phyloP scores from a whole-genome alignment of 2,329 filamentous ascomycete species.

The Epichloe baconii region DNA sequence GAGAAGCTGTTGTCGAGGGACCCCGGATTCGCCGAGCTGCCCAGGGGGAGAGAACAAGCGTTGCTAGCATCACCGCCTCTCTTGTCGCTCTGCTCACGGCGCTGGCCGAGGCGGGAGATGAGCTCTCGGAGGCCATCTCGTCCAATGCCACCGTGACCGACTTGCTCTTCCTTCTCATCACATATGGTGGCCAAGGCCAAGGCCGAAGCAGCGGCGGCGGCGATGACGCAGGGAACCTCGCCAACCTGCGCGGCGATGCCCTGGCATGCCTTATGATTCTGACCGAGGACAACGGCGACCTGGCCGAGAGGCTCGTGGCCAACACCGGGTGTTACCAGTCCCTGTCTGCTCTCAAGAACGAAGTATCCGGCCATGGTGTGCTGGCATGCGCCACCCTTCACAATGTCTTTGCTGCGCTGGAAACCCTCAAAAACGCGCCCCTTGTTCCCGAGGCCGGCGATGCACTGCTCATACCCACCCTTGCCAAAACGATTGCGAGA shows the following conservation, averaged over 20 bases:
- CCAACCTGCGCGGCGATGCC: conserved; percentile 29
- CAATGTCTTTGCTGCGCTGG: conserved; percentile 41
- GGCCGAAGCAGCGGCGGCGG: conserved; percentile 22
- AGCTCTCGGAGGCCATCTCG: conserved; percentile 43
- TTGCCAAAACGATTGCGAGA: conserved; percentile 18
- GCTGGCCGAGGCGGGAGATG: conserved; percentile 46
- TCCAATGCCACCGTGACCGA: conserved; percentile 33
- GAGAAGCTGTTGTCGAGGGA: conserved; percentile 30
- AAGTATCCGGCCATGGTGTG: conserved; percentile 35
- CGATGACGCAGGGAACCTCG: conserved; percentile 29
- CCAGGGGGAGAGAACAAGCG: conserved; percentile 40
- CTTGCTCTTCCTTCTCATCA: conserved; percentile 41
- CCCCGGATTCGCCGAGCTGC: conserved; percentile 30
- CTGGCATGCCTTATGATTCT: conserved; percentile 44
- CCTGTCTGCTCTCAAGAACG: conserved; percentile 34
- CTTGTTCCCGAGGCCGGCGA: conserved; percentile 19
- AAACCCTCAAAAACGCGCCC: conserved; percentile 11
- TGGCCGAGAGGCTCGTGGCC: conserved; percentile 39
- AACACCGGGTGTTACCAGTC: conserved; percentile 33
- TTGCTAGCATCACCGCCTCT: conserved; percentile 42
- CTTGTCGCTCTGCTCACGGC: conserved; percentile 39
- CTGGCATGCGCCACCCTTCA: conserved; percentile 49
- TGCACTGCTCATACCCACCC: conserved; percentile 22
- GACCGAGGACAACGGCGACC: conserved; percentile 44
- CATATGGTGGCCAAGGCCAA: conserved; percentile 24